phyloP scores from a whole-genome alignment of 108 stramenopile genomes.

The Mediolabrus comicus region DNA sequence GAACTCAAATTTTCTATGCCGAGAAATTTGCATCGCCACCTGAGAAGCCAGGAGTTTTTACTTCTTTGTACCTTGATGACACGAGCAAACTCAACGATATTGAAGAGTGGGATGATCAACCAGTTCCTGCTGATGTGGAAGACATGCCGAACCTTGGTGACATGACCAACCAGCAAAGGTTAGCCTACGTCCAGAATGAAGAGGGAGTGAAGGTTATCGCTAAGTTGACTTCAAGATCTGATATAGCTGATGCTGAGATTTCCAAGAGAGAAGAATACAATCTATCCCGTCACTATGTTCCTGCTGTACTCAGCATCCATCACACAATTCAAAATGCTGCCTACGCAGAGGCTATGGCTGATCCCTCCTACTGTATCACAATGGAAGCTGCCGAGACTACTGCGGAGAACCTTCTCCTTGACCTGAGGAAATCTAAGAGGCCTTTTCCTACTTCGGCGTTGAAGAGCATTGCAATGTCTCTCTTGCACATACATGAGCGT shows the following conservation, averaged over 20 bases:
- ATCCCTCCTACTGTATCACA: constrained; percentile 87
- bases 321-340: constrained; percentile 88
- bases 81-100: constrained; percentile 67
- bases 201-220: constrained; percentile 84
- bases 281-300: constrained; percentile 83
- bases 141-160: constrained; percentile 44
- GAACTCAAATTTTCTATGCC: constrained; percentile 88
- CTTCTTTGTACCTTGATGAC: constrained; percentile 71
- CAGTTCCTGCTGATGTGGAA: constrained; percentile 51
- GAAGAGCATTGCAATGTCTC: constrained; percentile 83
- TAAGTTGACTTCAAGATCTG: constrained; percentile 81
- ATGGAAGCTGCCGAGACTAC: constrained; percentile 90
- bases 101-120: constrained; percentile 76
- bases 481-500: constrained; percentile 82
- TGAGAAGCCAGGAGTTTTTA: constrained; percentile 59
- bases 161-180: constrained; percentile 70
- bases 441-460: constrained; percentile 69
- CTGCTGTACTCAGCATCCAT: constrained; percentile 86
- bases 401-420: constrained; percentile 84
- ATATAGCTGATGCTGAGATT: constrained; percentile 80
- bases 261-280: constrained; percentile 78
- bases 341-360: constrained; percentile 89
- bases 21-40: constrained; percentile 74
- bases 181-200: constrained; percentile 71
- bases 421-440: constrained; percentile 65